Evolutionary conservation across 179 eudicot species (phyloP).

Genomic region (Beta macrorhiza): DNA sequence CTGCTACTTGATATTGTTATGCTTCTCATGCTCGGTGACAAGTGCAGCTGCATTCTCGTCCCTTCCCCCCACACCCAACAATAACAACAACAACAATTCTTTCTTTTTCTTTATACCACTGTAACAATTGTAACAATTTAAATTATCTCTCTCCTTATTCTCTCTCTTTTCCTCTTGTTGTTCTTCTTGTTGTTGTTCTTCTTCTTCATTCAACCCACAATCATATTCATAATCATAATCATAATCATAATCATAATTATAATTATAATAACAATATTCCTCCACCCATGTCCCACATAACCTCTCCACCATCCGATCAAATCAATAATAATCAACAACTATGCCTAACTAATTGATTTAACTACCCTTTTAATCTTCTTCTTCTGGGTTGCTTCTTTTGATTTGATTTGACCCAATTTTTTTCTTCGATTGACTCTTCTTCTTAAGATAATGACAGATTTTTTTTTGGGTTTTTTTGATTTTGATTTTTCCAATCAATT

Average conservation of each 20-base stretch:
- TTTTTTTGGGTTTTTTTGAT: no score
- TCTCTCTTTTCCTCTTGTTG: slow-evolving; percentile 10
- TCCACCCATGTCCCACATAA: slow-evolving; percentile 5
- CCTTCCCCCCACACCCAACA: slow-evolving; percentile 14
- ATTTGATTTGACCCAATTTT: background rate
- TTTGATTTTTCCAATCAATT: background rate
- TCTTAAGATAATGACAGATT: background rate
- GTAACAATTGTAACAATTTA: no score
- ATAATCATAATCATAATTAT: no score
- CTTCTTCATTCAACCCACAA: background rate
- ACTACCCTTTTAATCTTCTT: no score
- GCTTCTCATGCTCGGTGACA: slow-evolving; percentile 99
- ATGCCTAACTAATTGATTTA: no score
- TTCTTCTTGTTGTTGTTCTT: background rate
- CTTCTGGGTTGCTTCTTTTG: background rate
- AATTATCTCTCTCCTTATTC: background rate
- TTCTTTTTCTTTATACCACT: background rate
- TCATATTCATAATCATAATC: no score
- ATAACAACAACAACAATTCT: background rate
- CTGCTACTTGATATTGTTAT: slow-evolving; percentile 75
- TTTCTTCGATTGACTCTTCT: background rate
- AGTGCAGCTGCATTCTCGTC: slow-evolving; percentile 96
- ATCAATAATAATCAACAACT: no score
- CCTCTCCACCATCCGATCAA: slow-evolving; percentile 32
- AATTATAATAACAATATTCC: background rate